These are phyloP conservation scores for Leucosporidium scottii DNA, from an alignment of 768 basidiomycete species.

Conservation along the genomic window DNA sequence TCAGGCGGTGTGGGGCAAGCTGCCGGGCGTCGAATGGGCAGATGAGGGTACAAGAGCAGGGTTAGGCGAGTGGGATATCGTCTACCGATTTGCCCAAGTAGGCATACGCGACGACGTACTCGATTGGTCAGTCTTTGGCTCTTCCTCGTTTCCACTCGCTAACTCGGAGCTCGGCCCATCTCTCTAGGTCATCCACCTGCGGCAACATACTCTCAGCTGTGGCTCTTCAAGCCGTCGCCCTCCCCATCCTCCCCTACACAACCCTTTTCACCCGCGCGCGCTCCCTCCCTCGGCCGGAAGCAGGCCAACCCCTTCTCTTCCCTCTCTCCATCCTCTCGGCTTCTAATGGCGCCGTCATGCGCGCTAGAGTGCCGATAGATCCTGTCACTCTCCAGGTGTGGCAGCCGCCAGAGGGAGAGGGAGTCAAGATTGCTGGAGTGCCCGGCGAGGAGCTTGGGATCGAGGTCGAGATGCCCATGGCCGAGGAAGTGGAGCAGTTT, in stretches of 20 bases:
- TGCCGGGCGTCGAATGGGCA: conserved; percentile 28
- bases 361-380: conserved; percentile 24
- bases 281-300: background rate
- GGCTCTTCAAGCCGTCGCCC: conserved; percentile 1
- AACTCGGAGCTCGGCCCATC: background rate
- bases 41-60: conserved; percentile 16
- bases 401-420: conserved; percentile 16
- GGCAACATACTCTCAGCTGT: conserved; percentile 32
- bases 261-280: conserved; percentile 23
- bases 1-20: conserved; percentile 1
- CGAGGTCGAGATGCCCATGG: conserved; percentile 29
- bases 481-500: background rate
- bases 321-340: conserved; percentile 29
- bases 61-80: conserved; percentile 12
- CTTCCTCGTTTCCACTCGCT: background rate
- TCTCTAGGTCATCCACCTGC: conserved; percentile 18
- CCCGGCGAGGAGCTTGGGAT: conserved; percentile 27
- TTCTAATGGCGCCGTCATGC: conserved; percentile 26
- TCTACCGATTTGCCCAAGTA: conserved; percentile 33
- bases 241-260: conserved; percentile 21
- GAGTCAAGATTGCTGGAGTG: conserved; percentile 26
- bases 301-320: conserved; percentile 9
- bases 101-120: conserved; percentile 14
- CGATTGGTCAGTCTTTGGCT: conserved; percentile 21
- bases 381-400: conserved; percentile 20